Conservation (phyloP, 768 basidiomycete genomes). For the Suillus clintonianus region DNA sequence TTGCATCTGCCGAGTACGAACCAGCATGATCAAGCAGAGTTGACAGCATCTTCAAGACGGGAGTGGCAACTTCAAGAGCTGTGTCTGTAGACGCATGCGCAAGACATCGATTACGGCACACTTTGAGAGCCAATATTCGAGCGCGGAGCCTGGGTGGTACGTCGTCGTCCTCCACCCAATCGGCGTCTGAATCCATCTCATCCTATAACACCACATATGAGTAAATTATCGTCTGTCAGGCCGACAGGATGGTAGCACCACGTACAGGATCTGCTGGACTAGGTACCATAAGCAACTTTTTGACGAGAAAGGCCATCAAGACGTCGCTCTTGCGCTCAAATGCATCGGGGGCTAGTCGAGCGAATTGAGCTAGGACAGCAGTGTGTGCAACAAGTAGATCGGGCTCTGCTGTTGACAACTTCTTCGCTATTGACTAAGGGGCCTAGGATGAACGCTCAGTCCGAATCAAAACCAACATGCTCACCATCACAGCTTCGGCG, state of each 20-base stretch:
- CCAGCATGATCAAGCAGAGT: conserved; percentile 73
- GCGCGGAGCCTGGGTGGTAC: conserved; percentile 61
- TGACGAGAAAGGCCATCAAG: conserved; percentile 71
- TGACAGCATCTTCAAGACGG: conserved; percentile 75
- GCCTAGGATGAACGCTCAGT: not conserved
- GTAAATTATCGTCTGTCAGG: not conserved
- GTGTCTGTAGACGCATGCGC: conserved; percentile 60
- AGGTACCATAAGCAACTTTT: conserved; percentile 67
- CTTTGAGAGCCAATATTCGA: conserved; percentile 76
- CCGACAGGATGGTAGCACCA: conserved; percentile 2
- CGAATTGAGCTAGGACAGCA: conserved; percentile 74
- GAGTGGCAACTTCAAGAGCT: conserved; percentile 67
- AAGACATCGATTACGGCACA: conserved; percentile 79
- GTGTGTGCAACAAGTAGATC: conserved; percentile 65
- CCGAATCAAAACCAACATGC: conserved; percentile 9
- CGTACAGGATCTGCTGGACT: conserved; percentile 47
- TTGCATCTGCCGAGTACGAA: conserved; percentile 54
- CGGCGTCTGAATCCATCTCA: conserved; percentile 59
- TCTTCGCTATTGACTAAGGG: conserved; percentile 57
- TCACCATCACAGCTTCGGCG: conserved; percentile 64
- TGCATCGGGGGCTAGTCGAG: conserved; percentile 62
- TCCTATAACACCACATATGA: conserved; percentile 38
- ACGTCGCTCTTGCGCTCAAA: conserved; percentile 81
- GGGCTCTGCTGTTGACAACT: conserved; percentile 46
- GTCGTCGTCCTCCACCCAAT: conserved; percentile 77